Evolutionary conservation across 768 basidiomycete genomes (phyloP), one percentile per base, ranked within the genome.

Genomic region (Psilocybe cyanescens): DNA sequence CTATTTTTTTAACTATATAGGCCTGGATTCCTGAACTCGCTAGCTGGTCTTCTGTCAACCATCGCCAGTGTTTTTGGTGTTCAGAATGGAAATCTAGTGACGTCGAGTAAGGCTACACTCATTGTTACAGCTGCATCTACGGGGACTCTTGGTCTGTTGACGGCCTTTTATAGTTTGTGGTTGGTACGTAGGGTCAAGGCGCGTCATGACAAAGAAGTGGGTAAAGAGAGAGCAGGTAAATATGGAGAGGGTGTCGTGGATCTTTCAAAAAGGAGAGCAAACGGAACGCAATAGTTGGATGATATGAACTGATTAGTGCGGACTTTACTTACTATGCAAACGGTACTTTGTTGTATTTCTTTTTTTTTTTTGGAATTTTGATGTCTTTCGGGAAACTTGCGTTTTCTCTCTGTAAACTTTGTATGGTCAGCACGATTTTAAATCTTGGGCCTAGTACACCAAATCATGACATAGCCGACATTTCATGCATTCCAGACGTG

Each of bases 31-130:
- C 72, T 87, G 56, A 86, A 87, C 68, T 85, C 83, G 9, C 65
- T 83, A 14, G 83, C 85, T 0, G 86, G 86, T 17, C 60, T 88
- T 0, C 74, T 88, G 17, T 86, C 86, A 0, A 85, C 84, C 1
- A 64, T 88, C 55, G 70, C 81, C 8, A 84, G 74, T 63, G 72
- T 86, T 14, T 85, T 79, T 37, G 84, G 84, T 5, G 72, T 71
- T 3, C 85, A 88, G 57, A 69, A 75, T 29, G 81, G 83, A 3
- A 67, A 76, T 41, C 76, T 85, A 58, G 78, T 78, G 3, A 73
- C 68, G 30, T 74, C 80, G 0, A 78, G 80, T 47, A 77, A 74
- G 62, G 70, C 78, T 31, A 85, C 85, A 0, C 71, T 87, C 46
- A 76, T 82, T 45, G 81, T 85, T 4, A 86, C 84, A 0, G 68